These are phyloP conservation scores for Mortierella sp. DNA, from an alignment of 371 early-diverging fungal species.

Conservation along the genomic window DNA sequence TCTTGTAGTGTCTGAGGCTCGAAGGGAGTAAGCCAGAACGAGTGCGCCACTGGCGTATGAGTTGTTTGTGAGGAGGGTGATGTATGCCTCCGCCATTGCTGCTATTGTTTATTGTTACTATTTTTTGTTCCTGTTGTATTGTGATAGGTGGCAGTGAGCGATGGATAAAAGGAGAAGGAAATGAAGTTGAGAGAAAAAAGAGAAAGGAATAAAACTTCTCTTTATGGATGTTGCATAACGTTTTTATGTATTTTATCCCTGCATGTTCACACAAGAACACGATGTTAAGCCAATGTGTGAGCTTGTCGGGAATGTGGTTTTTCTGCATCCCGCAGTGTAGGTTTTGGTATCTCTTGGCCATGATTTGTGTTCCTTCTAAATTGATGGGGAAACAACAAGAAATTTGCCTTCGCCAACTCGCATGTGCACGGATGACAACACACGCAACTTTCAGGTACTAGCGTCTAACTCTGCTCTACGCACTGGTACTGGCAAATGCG, in stretches of 20 bases:
- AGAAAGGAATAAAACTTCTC: background rate
- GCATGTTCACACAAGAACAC: background rate
- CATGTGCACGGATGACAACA: background rate
- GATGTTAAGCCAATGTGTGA: no score
- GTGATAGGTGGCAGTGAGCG: no score
- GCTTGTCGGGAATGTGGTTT: background rate
- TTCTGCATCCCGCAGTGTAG: background rate
- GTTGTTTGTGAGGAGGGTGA: constrained; percentile 83
- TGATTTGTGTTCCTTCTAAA: no score
- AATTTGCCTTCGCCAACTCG: no score
- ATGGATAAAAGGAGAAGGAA: background rate
- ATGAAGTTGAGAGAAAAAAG: background rate
- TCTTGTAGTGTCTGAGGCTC: constrained; percentile 71
- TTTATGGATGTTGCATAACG: background rate
- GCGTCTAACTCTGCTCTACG: background rate
- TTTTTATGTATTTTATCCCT: background rate
- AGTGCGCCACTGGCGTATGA: constrained; percentile 89
- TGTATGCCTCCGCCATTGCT: constrained; percentile 79
- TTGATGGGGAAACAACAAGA: no score
- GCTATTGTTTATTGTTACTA: no score
- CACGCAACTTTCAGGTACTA: no score
- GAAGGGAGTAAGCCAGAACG: constrained; percentile 83
- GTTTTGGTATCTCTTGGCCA: no score
- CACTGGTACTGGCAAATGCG: background rate
- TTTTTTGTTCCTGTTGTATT: no score